Evolutionary conservation across 2,329 filamentous ascomycete genomes (phyloP).

Genomic region (Rhynchosporium agropyri): DNA sequence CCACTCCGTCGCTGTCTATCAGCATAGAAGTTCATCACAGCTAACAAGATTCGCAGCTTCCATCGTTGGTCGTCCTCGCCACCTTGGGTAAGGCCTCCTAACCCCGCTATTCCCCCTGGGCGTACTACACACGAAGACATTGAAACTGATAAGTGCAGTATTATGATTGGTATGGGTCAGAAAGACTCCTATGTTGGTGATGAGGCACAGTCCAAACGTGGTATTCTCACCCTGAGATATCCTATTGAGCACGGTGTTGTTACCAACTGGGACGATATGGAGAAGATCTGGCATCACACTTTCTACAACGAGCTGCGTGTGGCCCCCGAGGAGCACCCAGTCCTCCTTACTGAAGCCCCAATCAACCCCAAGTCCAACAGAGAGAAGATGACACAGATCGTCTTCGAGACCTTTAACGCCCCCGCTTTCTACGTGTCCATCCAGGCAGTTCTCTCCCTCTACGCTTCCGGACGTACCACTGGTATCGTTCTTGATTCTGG

Average conservation of each 20-base stretch:
- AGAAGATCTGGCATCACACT: slow-evolving; percentile 99
- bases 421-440: slow-evolving; percentile 99
- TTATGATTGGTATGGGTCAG: slow-evolving; percentile 99
- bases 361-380: slow-evolving; percentile 99
- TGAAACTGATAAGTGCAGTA: slow-evolving; percentile 59
- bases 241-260: slow-evolving; percentile 99
- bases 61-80: slow-evolving; percentile 98
- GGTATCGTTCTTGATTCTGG: slow-evolving; percentile 99
- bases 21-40: slow-evolving; percentile 4
- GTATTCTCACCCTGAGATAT: slow-evolving; percentile 99
- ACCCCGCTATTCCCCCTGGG: slow-evolving; percentile 34
- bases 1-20: slow-evolving; percentile 2
- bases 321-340: slow-evolving; percentile 98
- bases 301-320: slow-evolving; percentile 99
- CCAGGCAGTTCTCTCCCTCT: slow-evolving; percentile 98
- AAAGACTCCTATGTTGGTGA: slow-evolving; percentile 99
- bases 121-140: slow-evolving; percentile 29
- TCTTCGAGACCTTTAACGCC: slow-evolving; percentile 99
- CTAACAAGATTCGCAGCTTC: slow-evolving; percentile 66
- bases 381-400: slow-evolving; percentile 99
- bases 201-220: slow-evolving; percentile 99
- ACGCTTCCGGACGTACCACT: slow-evolving; percentile 99
- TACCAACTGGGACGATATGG: slow-evolving; percentile 99
- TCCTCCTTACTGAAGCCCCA: slow-evolving; percentile 97
- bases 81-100: slow-evolving; percentile 84